phyloP scores from a whole-genome alignment of 2,329 filamentous ascomycete species.

The Epichloe festucae region DNA sequence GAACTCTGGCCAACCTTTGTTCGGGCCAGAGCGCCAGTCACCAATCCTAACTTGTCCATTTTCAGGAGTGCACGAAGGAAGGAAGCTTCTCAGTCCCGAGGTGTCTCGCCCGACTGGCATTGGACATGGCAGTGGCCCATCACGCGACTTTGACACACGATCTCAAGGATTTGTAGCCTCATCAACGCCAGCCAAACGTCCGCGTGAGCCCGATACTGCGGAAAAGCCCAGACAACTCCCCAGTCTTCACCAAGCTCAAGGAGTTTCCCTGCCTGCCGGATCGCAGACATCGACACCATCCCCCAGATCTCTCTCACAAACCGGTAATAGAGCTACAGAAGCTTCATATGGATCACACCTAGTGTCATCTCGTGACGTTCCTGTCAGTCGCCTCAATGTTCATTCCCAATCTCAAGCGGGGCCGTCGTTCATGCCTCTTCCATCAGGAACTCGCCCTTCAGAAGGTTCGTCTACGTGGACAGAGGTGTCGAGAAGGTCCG shows the following conservation, averaged over 20 bases:
- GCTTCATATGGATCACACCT: slow-evolving; percentile 13
- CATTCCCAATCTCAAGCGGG: slow-evolving; percentile 13
- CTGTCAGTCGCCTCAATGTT: slow-evolving; percentile 9
- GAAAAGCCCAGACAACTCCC: slow-evolving; percentile 17
- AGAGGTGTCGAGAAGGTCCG: slow-evolving; percentile 19
- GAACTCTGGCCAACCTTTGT: not conserved
- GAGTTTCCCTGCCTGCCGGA: slow-evolving; percentile 12
- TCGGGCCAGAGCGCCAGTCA: slow-evolving; percentile 21
- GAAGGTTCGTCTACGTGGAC: slow-evolving; percentile 18
- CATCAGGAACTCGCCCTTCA: slow-evolving; percentile 9
- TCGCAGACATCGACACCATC: slow-evolving; percentile 13
- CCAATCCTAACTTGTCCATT: slow-evolving; percentile 19
- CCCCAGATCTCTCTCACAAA: slow-evolving; percentile 25
- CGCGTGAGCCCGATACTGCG: slow-evolving; percentile 15
- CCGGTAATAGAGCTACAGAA: slow-evolving; percentile 14
- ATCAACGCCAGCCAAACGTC: slow-evolving; percentile 19
- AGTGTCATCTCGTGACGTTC: slow-evolving; percentile 10
- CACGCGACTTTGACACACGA: slow-evolving; percentile 14
- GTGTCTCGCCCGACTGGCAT: slow-evolving; percentile 17
- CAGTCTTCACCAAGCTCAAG: slow-evolving; percentile 13
- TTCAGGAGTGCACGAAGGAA: slow-evolving; percentile 15
- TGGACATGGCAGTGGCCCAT: slow-evolving; percentile 11
- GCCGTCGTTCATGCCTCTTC: slow-evolving; percentile 11
- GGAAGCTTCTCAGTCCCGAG: slow-evolving; percentile 20
- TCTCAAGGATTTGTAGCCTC: slow-evolving; percentile 10